A percentile compares a stretch with the other conserved stretches of the same genome.
Conservation (phyloP, 2,329 filamentous ascomycete species). For the Alternaria rosae region DNA sequence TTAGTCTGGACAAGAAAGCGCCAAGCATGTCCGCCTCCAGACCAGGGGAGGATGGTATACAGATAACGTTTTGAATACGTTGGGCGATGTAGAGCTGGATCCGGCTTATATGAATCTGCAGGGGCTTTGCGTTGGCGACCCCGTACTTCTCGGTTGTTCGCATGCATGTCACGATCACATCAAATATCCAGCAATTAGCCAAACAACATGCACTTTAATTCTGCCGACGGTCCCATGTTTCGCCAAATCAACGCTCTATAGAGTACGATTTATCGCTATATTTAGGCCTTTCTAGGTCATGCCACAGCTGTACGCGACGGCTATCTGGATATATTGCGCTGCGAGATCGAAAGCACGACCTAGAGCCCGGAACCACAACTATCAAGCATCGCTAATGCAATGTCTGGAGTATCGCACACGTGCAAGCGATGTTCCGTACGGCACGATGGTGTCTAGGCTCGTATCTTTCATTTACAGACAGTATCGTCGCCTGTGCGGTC, state of each 20-base stretch:
- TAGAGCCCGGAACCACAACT: slow-evolving; percentile 35
- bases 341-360: slow-evolving; percentile 27
- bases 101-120: slow-evolving; percentile 26
- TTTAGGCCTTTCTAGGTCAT: slow-evolving; percentile 35
- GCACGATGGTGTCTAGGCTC: slow-evolving; percentile 24
- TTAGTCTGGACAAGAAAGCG: slow-evolving; percentile 1
- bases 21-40: slow-evolving; percentile 28
- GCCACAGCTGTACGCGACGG: slow-evolving; percentile 25
- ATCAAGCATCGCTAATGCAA: slow-evolving; percentile 29
- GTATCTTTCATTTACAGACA: slow-evolving; percentile 47
- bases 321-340: slow-evolving; percentile 29
- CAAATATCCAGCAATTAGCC: slow-evolving; percentile 45
- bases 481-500: slow-evolving; percentile 25
- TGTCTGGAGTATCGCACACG: slow-evolving; percentile 24
- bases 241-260: slow-evolving; percentile 28
- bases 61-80: slow-evolving; percentile 18
- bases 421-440: slow-evolving; percentile 27
- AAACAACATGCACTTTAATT: slow-evolving; percentile 43
- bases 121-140: slow-evolving; percentile 32
- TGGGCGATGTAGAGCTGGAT: slow-evolving; percentile 16
- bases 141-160: slow-evolving; percentile 32
- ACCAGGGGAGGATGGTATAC: slow-evolving; percentile 10
- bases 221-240: slow-evolving; percentile 25
- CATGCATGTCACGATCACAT: slow-evolving; percentile 35
- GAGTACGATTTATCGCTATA: slow-evolving; percentile 10